Conservation (phyloP, 352 stramenopile species). For the Phytophthora syringae region DNA sequence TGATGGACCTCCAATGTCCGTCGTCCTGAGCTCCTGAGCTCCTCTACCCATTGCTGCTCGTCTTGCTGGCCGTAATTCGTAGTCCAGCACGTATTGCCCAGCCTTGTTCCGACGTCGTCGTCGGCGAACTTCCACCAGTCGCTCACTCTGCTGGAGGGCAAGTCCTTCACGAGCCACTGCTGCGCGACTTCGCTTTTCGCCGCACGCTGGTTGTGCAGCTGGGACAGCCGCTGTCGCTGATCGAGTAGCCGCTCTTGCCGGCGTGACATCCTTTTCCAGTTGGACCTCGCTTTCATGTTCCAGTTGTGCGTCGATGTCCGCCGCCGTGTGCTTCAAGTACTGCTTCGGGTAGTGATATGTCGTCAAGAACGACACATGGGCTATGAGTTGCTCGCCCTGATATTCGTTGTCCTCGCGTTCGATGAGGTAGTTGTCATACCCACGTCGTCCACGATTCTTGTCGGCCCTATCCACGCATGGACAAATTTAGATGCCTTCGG, state of each 20-base stretch:
- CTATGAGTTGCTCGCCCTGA: neutral
- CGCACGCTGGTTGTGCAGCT: too few species aligned
- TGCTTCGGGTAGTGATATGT: conserved; percentile 2
- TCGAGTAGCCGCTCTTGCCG: neutral
- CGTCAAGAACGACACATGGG: neutral
- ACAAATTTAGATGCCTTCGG: conserved; percentile 4
- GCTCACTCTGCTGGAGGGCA: too few species aligned
- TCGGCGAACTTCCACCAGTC: conserved; percentile 1
- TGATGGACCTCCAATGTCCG: too few species aligned
- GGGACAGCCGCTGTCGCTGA: conserved; percentile 2
- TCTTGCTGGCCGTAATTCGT: neutral
- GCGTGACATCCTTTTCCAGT: neutral
- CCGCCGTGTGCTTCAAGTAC: too few species aligned
- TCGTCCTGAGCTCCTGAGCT: too few species aligned
- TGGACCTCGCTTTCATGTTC: conserved; percentile 2
- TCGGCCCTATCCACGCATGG: neutral
- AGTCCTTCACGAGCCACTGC: neutral
- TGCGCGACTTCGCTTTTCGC: neutral
- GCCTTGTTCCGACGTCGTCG: neutral
- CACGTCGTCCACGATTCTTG: neutral
- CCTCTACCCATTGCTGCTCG: too few species aligned
- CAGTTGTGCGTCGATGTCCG: neutral
- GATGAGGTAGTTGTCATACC: conserved; percentile 3
- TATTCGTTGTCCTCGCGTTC: neutral
- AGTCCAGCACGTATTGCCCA: conserved; percentile 4